Evolutionary conservation across 306 rosid species (phyloP).

Genomic region (Vigna angularis): DNA sequence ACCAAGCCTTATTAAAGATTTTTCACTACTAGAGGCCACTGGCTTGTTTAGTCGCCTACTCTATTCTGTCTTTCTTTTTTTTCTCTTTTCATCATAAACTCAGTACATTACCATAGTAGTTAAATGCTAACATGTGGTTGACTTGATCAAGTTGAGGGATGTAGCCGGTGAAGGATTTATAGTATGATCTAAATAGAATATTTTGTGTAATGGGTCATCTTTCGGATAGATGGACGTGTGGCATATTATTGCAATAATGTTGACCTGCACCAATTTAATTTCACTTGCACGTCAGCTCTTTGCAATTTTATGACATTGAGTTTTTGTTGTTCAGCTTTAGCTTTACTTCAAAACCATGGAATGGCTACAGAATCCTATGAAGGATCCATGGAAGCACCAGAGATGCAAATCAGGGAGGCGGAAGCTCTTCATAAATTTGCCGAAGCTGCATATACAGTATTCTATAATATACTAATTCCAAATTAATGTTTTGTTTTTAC

Average conservation of each 20-base stretch:
- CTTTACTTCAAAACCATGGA: constrained; percentile 70
- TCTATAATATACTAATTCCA: constrained; percentile 20
- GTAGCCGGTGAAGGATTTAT: not conserved
- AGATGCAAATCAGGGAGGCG: constrained; percentile 72
- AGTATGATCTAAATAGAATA: not conserved
- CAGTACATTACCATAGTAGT: too few species aligned
- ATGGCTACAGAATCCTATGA: constrained; percentile 54
- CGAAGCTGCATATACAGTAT: constrained; percentile 96
- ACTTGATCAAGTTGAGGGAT: not conserved
- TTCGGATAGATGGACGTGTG: too few species aligned
- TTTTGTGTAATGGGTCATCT: not conserved
- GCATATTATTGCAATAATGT: not conserved
- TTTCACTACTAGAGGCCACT: too few species aligned
- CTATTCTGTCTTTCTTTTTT: too few species aligned
- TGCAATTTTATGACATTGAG: constrained; percentile 34
- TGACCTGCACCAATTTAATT: not conserved
- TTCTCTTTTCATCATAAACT: too few species aligned
- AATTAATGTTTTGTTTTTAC: constrained; percentile 17
- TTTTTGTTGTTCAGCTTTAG: constrained; percentile 71
- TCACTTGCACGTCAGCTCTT: constrained; percentile 15
- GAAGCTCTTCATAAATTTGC: constrained; percentile 86
- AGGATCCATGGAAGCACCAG: constrained; percentile 62
- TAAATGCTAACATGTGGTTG: not conserved
- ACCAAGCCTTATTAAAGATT: too few species aligned
- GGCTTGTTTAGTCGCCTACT: too few species aligned